A percentile compares a stretch with the other conserved stretches of the same genome.
phyloP scores from a whole-genome alignment of 2,329 filamentous ascomycete genomes.

The Dryadomyces quercivorus region DNA sequence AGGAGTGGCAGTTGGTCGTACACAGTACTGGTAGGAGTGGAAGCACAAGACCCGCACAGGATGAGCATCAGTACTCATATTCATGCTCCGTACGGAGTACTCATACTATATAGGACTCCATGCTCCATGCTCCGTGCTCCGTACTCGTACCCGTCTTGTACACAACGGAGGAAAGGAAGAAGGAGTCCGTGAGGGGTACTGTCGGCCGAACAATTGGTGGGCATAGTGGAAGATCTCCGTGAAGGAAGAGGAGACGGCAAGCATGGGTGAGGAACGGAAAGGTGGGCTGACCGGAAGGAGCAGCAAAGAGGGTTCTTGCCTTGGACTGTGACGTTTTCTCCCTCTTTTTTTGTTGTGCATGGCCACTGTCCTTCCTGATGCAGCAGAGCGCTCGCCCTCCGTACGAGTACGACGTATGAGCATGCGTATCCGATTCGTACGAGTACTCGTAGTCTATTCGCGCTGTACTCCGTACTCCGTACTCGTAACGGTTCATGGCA shows the following conservation, averaged over 20 bases:
- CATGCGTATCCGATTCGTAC: too few relatives aligned
- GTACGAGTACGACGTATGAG: too few relatives aligned
- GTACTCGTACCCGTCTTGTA: too few relatives aligned
- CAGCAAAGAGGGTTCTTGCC: background rate
- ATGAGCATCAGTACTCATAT: too few relatives aligned
- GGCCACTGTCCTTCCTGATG: background rate
- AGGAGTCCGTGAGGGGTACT: background rate
- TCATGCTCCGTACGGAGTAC: too few relatives aligned
- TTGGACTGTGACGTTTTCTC: background rate
- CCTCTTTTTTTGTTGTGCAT: too few relatives aligned
- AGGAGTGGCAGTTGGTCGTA: background rate
- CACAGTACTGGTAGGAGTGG: too few relatives aligned
- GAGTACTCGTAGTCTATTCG: too few relatives aligned
- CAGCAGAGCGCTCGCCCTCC: background rate
- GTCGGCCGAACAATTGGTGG: background rate
- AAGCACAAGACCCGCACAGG: background rate
- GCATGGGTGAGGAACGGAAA: background rate
- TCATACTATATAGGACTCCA: too few relatives aligned
- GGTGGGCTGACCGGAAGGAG: background rate
- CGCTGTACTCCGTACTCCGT: background rate
- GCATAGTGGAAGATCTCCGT: background rate
- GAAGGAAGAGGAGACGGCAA: too few relatives aligned
- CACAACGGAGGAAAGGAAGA: background rate
- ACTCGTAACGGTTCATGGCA: background rate
- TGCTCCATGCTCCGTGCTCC: too few relatives aligned